Evolutionary conservation across 768 basidiomycete species (phyloP).

Genomic region (Phaffia tasmanica): DNA sequence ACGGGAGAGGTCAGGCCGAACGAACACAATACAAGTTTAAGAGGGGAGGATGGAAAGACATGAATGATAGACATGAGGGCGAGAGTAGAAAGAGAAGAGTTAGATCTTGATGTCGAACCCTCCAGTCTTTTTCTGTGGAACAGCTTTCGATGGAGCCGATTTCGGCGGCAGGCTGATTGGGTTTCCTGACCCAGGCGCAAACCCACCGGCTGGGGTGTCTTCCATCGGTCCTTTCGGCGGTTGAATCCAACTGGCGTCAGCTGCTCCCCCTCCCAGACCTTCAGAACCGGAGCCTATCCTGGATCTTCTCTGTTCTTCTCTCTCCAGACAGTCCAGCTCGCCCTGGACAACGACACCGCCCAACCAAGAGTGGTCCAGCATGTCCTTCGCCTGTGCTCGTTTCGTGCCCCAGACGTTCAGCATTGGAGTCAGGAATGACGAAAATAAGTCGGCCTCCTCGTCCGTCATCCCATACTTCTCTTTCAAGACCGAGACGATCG

Average conservation of each 20-base stretch:
- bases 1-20: background rate
- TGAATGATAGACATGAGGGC: background rate
- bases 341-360: conserved; percentile 68
- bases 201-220: background rate
- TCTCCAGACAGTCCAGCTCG: conserved; percentile 63
- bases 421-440: conserved; percentile 79
- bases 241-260: background rate
- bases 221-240: background rate
- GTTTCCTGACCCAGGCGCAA: background rate
- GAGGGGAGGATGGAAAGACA: background rate
- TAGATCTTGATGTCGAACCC: conserved; percentile 18
- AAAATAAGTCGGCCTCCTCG: conserved; percentile 66
- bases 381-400: conserved; percentile 74
- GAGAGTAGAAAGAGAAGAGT: no score
- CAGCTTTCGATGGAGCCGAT: background rate
- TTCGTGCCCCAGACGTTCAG: conserved; percentile 76
- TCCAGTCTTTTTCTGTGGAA: conserved; percentile 22
- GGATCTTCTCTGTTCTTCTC: conserved; percentile 2
- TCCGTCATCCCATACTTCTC: conserved; percentile 93
- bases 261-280: background rate
- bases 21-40: background rate
- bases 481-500: conserved; percentile 64
- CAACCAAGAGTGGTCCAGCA: conserved; percentile 78
- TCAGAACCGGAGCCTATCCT: background rate
- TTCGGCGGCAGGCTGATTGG: background rate